These are phyloP conservation scores for Bipolaris cookei DNA, from an alignment of 2,329 filamentous ascomycete genomes.

Conservation along the genomic window DNA sequence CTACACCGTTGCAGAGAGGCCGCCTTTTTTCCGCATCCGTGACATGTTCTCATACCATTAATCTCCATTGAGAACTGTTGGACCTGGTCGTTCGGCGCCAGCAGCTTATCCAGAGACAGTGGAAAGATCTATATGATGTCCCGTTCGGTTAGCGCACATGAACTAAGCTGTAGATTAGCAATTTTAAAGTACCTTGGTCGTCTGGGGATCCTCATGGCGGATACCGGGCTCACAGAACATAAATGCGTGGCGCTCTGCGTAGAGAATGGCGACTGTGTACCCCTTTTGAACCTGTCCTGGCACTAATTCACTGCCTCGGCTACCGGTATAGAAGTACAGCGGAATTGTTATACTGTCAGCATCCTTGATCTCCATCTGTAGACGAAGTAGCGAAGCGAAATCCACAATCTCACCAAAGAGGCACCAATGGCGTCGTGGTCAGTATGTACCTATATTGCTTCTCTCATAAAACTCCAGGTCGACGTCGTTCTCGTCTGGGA, in stretches of 20 bases:
- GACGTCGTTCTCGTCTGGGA: too few species aligned
- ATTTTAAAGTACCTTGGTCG: slow-evolving; percentile 25
- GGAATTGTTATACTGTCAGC: too few species aligned
- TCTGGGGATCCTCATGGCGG: slow-evolving; percentile 22
- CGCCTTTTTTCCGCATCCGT: slow-evolving; percentile 25
- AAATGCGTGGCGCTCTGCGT: slow-evolving; percentile 18
- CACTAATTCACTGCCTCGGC: too few species aligned
- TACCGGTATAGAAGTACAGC: too few species aligned
- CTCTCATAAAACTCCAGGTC: too few species aligned
- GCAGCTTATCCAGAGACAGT: slow-evolving; percentile 24
- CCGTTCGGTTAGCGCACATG: slow-evolving; percentile 1
- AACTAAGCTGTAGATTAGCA: slow-evolving; percentile 11
- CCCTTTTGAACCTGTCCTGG: too few species aligned
- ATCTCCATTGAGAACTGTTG: slow-evolving; percentile 21
- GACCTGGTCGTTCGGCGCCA: slow-evolving; percentile 20
- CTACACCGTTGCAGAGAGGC: slow-evolving; percentile 21
- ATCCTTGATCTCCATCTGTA: too few species aligned
- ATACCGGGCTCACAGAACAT: slow-evolving; percentile 24
- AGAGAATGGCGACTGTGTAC: too few species aligned
- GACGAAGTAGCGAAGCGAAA: too few species aligned
- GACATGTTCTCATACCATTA: slow-evolving; percentile 26
- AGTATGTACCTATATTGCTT: too few species aligned
- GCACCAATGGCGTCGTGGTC: too few species aligned
- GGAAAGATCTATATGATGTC: slow-evolving; percentile 26
- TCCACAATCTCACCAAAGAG: too few species aligned